Base-by-base conservation (phyloP, 129 eudicot genomes). In the Flaveria ramosissima region DNA sequence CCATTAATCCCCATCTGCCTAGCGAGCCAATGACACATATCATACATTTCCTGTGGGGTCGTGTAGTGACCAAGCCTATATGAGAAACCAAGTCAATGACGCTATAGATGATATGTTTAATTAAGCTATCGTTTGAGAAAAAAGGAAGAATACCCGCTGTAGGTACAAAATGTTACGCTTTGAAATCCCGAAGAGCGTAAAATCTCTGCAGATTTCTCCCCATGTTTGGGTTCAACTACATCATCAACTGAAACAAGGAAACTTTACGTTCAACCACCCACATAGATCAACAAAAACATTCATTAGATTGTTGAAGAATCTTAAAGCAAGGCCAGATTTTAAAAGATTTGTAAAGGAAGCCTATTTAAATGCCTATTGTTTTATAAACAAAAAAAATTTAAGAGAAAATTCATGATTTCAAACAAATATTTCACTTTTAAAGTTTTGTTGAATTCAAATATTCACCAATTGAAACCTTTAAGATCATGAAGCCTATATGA, bases 11-110 rank as follows among this genome's bases (percentile, higher is more conserved):
- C 85, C 79, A 90, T 55, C 45, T 16, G 76, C 71, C 75, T 61
- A 62, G 80, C 77, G 30, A 91, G 85, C 97, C 97, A 91, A 69
- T 70, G 74, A 75, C 95, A 89, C 62, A 91, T 82, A 64, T 88
- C 90, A 41, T 82, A 80, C 55, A 82, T 82, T 82, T 91, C 95
- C 81, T 91, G 84, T 9, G 97, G 97, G 19, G 72, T 85, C 0
- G 92, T 89, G 86, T 88, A 80, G 77, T 91, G 97, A 59, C 97
- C 97, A 39, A 92, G 89, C 88, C 96, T 92, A 85, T 53, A 79
- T 9, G 47, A 27, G 71, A 39, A 51, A 60, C 21, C 26, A 80
- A 63, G 42, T 17, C 42, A 36, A 66, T n/a, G 71, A 63, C 24
- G 20, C 12, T 9, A 66, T 27, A 70, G 63, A 41, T 47, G 43